Evolutionary conservation across 768 basidiomycete genomes (phyloP), one percentile per base, ranked within the genome.

Genomic region (Dentipellis fragilis): DNA sequence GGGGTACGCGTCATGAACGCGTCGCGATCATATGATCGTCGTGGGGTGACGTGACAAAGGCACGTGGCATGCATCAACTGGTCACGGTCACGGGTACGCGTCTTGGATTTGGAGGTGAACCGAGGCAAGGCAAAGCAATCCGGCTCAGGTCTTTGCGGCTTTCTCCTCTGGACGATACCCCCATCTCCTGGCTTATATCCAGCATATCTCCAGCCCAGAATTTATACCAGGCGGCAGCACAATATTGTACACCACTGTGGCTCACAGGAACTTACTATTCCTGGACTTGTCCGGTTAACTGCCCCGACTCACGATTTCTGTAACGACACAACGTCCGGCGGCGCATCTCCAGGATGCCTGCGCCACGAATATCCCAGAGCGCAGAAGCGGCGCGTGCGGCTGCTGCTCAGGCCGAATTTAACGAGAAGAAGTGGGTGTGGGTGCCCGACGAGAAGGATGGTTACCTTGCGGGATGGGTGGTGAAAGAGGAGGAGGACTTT

Each of bases 341-440:
- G 23, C 19, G n/a, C 22, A 53, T 40, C 21, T 16, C 9, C 39
- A 45, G 22, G 21, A 72, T 73, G 69, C 69, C 71, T 42, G 62
- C 62, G 12, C 66, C 71, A 57, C 66, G 72, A 51, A 65, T 65
- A 7, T 76, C 74, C 19, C 69, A 73, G 39, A 67, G 69, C 57
- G 69, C 69, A 34, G 92, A 93, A 68, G 86, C 85, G 40, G 88
- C 92, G 8, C 76, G 85, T 54, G 85, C 84, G 16, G 91, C 92
- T 19, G 93, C 91, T 17, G 80, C 86, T n/a, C 90, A 93, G 67
- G 91, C 92, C 10, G 92, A 94, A 69, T 95, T 93, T 71, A 94
- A 93, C 68, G 92, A 93, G 78, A 96, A 94, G 85, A 90, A 86
- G 74, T 95, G 94, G 89, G 93, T 97, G 6, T 98, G 95, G 95